phyloP scores from a whole-genome alignment of 2,329 filamentous ascomycete species.

The Talaromyces sp. region DNA sequence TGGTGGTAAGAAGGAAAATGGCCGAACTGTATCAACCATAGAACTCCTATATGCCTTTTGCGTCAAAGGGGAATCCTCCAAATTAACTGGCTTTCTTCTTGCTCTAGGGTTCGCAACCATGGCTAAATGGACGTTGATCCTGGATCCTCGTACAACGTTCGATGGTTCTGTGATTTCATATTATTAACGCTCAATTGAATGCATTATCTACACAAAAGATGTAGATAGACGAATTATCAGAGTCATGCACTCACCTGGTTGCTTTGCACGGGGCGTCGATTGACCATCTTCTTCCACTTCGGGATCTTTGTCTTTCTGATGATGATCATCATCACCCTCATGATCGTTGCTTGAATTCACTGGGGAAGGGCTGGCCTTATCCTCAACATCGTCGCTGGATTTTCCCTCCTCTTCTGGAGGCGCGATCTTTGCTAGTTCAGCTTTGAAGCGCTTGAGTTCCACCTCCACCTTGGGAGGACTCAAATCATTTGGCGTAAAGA shows the following conservation, averaged over 20 bases:
- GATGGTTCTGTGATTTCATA: background rate
- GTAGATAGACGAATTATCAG: background rate
- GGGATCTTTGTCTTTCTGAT: background rate
- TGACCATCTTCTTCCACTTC: background rate
- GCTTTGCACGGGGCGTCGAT: background rate
- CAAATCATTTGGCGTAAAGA: conserved; percentile 2
- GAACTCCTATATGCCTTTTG: background rate
- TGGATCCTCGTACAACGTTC: background rate
- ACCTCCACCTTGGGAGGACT: conserved; percentile 15
- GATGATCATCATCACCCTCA: background rate
- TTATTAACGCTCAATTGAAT: background rate
- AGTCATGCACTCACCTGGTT: background rate
- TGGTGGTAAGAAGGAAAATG: background rate
- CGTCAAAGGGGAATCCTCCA: background rate
- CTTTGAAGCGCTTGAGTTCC: background rate
- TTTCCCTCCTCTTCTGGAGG: background rate
- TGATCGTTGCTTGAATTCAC: background rate
- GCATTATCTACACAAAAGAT: background rate
- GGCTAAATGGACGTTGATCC: background rate
- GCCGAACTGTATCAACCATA: background rate
- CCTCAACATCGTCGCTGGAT: background rate
- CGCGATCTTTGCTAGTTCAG: background rate
- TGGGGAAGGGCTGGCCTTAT: background rate
- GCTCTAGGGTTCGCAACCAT: background rate
- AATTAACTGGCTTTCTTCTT: background rate